Evolutionary conservation across 805 yeast species (phyloP).

Genomic region (Barnettozyma sucrosica): DNA sequence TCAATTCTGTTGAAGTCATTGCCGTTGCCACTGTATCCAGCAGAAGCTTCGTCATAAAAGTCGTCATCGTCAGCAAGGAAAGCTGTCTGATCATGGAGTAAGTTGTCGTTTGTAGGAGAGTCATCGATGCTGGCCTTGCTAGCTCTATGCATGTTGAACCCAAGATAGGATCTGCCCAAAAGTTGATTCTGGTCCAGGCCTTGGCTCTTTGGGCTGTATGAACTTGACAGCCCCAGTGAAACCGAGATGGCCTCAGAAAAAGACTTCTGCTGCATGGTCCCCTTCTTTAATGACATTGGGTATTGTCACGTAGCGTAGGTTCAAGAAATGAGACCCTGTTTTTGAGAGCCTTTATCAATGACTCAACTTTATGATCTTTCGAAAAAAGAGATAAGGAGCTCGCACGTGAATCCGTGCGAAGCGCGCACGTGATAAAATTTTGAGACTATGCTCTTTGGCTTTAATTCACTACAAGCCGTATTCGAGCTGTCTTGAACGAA

Average conservation of each 20-base stretch:
- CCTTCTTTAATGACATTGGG: conserved; percentile 8
- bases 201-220: conserved; percentile 12
- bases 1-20: neutral
- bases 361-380: neutral
- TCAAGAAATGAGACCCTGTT: no score
- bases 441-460: neutral
- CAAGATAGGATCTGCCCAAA: conserved; percentile 26
- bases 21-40: neutral
- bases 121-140: neutral
- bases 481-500: no score
- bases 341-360: neutral
- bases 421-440: neutral
- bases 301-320: neutral
- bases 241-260: conserved; percentile 24
- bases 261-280: conserved; percentile 14
- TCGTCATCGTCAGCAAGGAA: conserved; percentile 56
- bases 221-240: conserved; percentile 24
- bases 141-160: conserved; percentile 13
- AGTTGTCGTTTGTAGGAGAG: conserved; percentile 26
- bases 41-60: conserved; percentile 14
- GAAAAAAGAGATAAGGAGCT: neutral
- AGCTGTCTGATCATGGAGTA: conserved; percentile 53
- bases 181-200: conserved; percentile 11
- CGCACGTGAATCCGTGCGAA: neutral
- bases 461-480: no score